A percentile compares a stretch with the other conserved stretches of the same genome.
Evolutionary conservation across 2,329 filamentous ascomycete species (phyloP).

Genomic region (Immersiporthe knoxdaviesiana): DNA sequence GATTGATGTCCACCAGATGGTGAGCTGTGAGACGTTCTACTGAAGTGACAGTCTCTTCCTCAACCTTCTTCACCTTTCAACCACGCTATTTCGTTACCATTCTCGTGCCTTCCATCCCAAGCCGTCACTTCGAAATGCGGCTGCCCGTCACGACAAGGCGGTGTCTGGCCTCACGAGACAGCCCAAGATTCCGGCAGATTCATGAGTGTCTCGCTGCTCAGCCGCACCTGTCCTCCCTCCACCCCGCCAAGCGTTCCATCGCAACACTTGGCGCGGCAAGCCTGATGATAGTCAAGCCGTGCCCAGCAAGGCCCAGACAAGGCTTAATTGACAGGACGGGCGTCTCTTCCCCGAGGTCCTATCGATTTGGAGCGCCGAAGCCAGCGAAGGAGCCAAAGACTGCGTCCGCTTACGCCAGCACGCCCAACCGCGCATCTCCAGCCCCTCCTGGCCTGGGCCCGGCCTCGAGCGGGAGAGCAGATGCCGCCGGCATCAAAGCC

Average conservation of each 20-base stretch:
- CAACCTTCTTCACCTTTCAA: too few relatives aligned
- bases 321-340: constrained; percentile 17
- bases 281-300: constrained; percentile 23
- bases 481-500: constrained; percentile 39
- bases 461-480: constrained; percentile 29
- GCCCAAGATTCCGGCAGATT: background rate
- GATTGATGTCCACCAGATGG: background rate
- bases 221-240: constrained; percentile 15
- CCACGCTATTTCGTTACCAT: background rate
- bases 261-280: constrained; percentile 31
- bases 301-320: constrained; percentile 18
- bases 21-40: background rate
- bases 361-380: constrained; percentile 24
- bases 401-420: constrained; percentile 8
- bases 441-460: background rate
- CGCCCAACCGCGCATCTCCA: background rate
- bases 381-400: constrained; percentile 13
- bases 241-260: constrained; percentile 33
- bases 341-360: constrained; percentile 14
- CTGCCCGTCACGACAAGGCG: background rate
- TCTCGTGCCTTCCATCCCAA: background rate
- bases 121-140: background rate
- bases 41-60: background rate
- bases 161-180: background rate
- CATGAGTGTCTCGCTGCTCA: background rate